Conservation (phyloP, 805 yeast genomes). For the Suhomyces vadensis region DNA sequence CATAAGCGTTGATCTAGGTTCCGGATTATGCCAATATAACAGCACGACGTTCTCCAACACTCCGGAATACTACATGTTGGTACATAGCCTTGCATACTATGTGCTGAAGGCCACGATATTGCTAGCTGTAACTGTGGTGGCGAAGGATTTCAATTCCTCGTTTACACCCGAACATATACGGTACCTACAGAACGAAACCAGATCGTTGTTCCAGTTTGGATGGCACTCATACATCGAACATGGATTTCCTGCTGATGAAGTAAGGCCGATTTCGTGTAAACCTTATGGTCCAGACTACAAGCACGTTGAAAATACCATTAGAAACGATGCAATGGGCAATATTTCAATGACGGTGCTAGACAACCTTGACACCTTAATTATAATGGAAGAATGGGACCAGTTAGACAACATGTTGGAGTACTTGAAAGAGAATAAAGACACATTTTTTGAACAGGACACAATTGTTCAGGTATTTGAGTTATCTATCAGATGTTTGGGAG, state of each 20-base stretch:
- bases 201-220: conserved; percentile 65
- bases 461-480: conserved; percentile 88
- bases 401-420: conserved; percentile 42
- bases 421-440: conserved; percentile 38
- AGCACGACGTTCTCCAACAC: not conserved
- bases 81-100: not conserved
- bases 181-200: conserved; percentile 47
- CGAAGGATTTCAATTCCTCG: conserved; percentile 18
- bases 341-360: conserved; percentile 78
- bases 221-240: conserved; percentile 65
- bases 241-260: conserved; percentile 84
- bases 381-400: conserved; percentile 62
- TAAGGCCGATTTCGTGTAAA: conserved; percentile 69
- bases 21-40: not conserved
- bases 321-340: conserved; percentile 86
- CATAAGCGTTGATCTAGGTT: conserved; percentile 1
- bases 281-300: conserved; percentile 65
- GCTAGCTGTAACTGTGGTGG: conserved; percentile 1
- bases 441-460: conserved; percentile 60
- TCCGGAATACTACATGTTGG: not conserved
- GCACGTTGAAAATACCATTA: conserved; percentile 52
- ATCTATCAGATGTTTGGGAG: conserved; percentile 80
- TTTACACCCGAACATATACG: conserved; percentile 40
- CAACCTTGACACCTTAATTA: conserved; percentile 73
- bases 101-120: conserved; percentile 1